phyloP scores from a whole-genome alignment of 2,329 filamentous ascomycete species.

The Leptographium radiaticola region DNA sequence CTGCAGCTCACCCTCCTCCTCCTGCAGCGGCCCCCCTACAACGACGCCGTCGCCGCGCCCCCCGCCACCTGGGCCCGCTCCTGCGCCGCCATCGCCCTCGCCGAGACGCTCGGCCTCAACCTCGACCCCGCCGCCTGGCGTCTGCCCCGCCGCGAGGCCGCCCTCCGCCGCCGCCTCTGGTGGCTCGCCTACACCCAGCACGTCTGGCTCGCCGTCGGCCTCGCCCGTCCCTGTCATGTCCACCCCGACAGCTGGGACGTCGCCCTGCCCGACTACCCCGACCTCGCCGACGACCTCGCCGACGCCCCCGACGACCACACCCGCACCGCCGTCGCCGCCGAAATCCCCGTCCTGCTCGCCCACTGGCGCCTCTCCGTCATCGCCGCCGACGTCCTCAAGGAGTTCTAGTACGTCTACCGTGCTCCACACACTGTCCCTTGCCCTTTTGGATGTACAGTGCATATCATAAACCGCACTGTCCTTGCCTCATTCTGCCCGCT shows the following conservation, averaged over 20 bases:
- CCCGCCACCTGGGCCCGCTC: slow-evolving; percentile 13
- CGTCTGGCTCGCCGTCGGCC: slow-evolving; percentile 13
- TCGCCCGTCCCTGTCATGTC: slow-evolving; percentile 12
- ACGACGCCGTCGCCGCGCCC: slow-evolving; percentile 13
- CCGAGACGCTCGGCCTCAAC: slow-evolving; percentile 14
- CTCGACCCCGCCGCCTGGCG: slow-evolving; percentile 13
- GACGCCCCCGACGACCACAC: not conserved
- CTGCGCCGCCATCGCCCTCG: slow-evolving; percentile 13
- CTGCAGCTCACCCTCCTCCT: slow-evolving; percentile 14
- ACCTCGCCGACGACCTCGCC: slow-evolving; percentile 10
- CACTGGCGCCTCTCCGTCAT: slow-evolving; percentile 12
- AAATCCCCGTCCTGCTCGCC: slow-evolving; percentile 12
- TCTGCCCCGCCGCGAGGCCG: slow-evolving; percentile 13
- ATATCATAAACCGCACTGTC: not conserved
- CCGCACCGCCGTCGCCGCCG: not conserved
- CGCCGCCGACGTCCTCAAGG: slow-evolving; percentile 13
- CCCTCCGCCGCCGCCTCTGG: slow-evolving; percentile 15
- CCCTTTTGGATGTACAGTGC: not conserved
- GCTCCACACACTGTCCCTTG: not conserved
- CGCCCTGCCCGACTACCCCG: slow-evolving; percentile 6
- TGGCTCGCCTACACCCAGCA: slow-evolving; percentile 14
- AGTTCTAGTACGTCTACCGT: slow-evolving; percentile 13
- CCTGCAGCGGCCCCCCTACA: slow-evolving; percentile 13
- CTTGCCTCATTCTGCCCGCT: not conserved
- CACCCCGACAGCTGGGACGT: slow-evolving; percentile 14